Evolutionary conservation across 2,329 filamentous ascomycete species (phyloP), one percentile per base, ranked within the genome.

Genomic region (Sporothrix euskadiensis): DNA sequence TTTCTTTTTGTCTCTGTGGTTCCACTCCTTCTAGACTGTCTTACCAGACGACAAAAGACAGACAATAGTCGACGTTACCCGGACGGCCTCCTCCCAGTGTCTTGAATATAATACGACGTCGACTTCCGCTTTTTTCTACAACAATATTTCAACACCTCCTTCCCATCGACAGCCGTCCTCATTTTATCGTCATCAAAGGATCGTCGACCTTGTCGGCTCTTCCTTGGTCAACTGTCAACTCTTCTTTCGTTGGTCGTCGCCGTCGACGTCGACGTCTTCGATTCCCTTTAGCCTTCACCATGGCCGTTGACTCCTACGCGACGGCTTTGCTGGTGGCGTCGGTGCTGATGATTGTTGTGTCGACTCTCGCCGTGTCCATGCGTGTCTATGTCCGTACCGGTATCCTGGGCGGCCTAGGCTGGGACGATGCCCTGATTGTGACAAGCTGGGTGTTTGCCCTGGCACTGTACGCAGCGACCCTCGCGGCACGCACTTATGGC

Each of bases 391-490:
- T 69, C 6, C 71, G 71, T 26, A 26, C 57, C 22, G 26, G 54
- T 12, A 44, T 73, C 39, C 39, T 73, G 19, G 61, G 56, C 65
- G 56, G 71, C 22, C 65, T 73, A 3, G 71, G 63, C 19, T 56
- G 54, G 65, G 71, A 73, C 35, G 71, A 73, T 9, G 71, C 63
- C 16, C 39, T 73, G 3, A 66, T 69, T 10, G 22, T 12, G 16
- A 35, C 32, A 2, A 72, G 71, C 49, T 72, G 71, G 71, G 61
- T 72, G 32, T 57, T 57, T 69, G 61, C 71, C 32, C n/a, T 69
- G 49, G 49, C 26, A 2, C 22, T 72, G n/a, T 72, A 56, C 39
- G n/a, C 63, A 2, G 52, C 71, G 2, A 72, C 71, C 0, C n/a
- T 72, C 9, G 39, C 63, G 3, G 61, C 44, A 4, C 59, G 19